These are phyloP conservation scores for Scenedesmus sp. DNA, from an alignment of 163 green algal genomes.

Conservation along the genomic window DNA sequence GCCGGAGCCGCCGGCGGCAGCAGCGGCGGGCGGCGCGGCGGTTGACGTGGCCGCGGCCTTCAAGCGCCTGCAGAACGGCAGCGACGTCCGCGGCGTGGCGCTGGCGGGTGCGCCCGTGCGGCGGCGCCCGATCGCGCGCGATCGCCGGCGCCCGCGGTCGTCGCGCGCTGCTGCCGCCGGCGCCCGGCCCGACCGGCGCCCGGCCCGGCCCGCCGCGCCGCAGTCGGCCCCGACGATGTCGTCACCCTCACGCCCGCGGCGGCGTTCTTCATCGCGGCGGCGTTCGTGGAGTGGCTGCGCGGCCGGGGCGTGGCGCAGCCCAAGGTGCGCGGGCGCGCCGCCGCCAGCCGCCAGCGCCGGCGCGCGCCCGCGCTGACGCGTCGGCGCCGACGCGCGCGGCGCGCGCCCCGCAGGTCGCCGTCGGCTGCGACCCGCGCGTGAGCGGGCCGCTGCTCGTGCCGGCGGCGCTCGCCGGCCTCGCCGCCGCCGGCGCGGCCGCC, in stretches of 20 bases:
- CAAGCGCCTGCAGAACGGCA: constrained; percentile 88
- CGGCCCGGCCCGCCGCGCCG: too few species aligned
- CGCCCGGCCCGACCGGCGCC: too few species aligned
- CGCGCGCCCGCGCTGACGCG: too few species aligned
- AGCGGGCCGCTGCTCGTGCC: constrained; percentile 72
- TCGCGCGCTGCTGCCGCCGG: too few species aligned
- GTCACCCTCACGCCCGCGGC: constrained; percentile 77
- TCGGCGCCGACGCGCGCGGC: not conserved
- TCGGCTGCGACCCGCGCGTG: constrained; percentile 85
- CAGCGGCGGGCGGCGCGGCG: too few species aligned
- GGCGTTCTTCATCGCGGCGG: constrained; percentile 82
- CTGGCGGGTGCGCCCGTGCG: constrained; percentile 70
- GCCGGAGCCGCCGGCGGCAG: too few species aligned
- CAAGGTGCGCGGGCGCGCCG: constrained; percentile 37
- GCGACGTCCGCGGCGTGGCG: constrained; percentile 92
- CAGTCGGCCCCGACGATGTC: constrained; percentile 53
- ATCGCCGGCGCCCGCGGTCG: too few species aligned
- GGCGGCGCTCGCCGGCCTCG: constrained; percentile 71
- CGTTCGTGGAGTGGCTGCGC: constrained; percentile 81
- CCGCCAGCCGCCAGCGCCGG: not conserved
- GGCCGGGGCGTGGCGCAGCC: constrained; percentile 28
- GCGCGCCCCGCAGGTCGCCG: constrained; percentile 42
- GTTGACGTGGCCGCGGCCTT: constrained; percentile 51
- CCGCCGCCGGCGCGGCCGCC: constrained; percentile 54
- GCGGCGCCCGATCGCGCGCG: too few species aligned